These are phyloP conservation scores for Phytophthora lateralis DNA, from an alignment of 352 stramenopile species.

Conservation along the genomic window DNA sequence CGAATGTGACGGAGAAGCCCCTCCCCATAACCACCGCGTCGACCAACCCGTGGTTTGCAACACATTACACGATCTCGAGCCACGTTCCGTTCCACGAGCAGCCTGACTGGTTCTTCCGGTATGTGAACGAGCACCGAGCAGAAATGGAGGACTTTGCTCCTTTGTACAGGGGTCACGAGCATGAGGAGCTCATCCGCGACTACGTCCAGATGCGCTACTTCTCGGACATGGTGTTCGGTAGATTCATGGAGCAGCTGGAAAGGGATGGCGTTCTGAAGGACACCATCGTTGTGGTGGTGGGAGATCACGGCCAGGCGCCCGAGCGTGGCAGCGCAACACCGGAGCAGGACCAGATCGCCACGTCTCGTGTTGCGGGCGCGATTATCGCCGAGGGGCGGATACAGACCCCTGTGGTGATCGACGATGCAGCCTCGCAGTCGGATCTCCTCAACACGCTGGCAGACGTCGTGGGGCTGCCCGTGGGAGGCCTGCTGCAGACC, in stretches of 20 bases:
- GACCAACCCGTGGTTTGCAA: constrained; percentile 60
- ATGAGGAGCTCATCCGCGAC: constrained; percentile 52
- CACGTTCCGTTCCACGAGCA: constrained; percentile 68
- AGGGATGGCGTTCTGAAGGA: constrained; percentile 60
- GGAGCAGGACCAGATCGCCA: constrained; percentile 54
- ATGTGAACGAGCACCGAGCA: constrained; percentile 26
- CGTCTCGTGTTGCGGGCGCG: constrained; percentile 50
- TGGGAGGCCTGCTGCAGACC: constrained; percentile 57
- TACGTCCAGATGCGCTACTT: constrained; percentile 78
- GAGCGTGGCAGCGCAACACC: constrained; percentile 52
- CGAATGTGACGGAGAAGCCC: constrained; percentile 14
- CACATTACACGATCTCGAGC: constrained; percentile 80
- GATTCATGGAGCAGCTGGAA: constrained; percentile 64
- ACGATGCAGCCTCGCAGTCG: constrained; percentile 53
- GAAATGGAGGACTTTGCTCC: constrained; percentile 50
- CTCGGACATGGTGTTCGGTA: constrained; percentile 58
- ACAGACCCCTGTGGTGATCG: constrained; percentile 40
- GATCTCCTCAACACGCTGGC: constrained; percentile 72
- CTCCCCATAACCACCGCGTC: constrained; percentile 19
- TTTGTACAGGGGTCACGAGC: constrained; percentile 49
- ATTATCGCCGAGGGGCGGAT: constrained; percentile 67
- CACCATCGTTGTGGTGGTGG: constrained; percentile 66
- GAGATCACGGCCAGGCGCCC: constrained; percentile 68
- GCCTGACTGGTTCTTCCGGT: constrained; percentile 63
- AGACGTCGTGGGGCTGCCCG: constrained; percentile 63